A percentile compares a stretch with the other conserved stretches of the same genome.
These are phyloP conservation scores for Aureobasidium vineae DNA, from an alignment of 2,329 filamentous ascomycete species.

Conservation along the genomic window DNA sequence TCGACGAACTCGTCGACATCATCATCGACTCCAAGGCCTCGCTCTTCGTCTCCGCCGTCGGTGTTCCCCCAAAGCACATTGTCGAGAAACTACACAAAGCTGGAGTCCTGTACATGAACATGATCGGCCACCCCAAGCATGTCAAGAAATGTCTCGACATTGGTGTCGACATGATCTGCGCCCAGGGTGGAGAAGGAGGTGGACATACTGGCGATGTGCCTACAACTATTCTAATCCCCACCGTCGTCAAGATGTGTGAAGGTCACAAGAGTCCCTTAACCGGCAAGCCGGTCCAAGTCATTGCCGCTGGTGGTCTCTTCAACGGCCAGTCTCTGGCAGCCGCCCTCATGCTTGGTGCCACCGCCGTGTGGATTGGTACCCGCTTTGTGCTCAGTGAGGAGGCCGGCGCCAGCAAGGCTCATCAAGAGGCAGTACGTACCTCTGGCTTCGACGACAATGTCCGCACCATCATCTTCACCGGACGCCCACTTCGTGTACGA, in stretches of 20 bases:
- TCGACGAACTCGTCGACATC: constrained; percentile 83
- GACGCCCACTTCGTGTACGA: constrained; percentile 87
- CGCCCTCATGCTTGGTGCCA: constrained; percentile 86
- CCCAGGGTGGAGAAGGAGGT: constrained; percentile 95
- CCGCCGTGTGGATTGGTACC: constrained; percentile 94
- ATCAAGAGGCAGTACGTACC: constrained; percentile 94
- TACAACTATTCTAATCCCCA: constrained; percentile 87
- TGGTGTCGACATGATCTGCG: constrained; percentile 95
- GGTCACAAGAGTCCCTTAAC: constrained; percentile 84
- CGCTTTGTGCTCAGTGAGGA: constrained; percentile 93
- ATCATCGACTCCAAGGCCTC: constrained; percentile 88
- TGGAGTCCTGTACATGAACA: constrained; percentile 98
- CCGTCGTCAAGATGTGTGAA: constrained; percentile 78
- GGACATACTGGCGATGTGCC: constrained; percentile 91
- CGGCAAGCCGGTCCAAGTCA: constrained; percentile 80
- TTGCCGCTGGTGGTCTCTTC: constrained; percentile 92
- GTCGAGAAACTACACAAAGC: constrained; percentile 86
- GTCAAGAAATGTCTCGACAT: constrained; percentile 92
- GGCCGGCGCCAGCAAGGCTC: constrained; percentile 86
- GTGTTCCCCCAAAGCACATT: constrained; percentile 81
- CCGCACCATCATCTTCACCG: constrained; percentile 97
- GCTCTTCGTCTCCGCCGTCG: constrained; percentile 95
- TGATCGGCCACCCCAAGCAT: constrained; percentile 99
- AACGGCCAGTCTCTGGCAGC: constrained; percentile 89
- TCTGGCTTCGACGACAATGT: constrained; percentile 93